These are phyloP conservation scores for Candida sakaeoensis DNA, from an alignment of 805 yeast genomes.

Conservation along the genomic window DNA sequence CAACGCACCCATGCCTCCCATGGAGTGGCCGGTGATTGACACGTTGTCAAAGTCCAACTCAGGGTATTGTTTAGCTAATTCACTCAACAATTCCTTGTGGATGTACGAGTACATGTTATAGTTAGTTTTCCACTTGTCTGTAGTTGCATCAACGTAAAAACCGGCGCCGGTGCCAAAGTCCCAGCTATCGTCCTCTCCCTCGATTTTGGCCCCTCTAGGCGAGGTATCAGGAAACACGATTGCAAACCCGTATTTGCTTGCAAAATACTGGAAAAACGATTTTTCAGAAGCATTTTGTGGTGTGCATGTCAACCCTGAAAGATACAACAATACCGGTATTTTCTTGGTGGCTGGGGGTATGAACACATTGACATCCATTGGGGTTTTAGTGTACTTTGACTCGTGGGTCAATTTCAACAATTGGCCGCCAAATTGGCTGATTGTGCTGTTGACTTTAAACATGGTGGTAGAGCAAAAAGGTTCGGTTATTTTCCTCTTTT, in stretches of 20 bases:
- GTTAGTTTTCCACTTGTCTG: conserved; percentile 64
- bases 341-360: conserved; percentile 53
- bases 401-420: conserved; percentile 72
- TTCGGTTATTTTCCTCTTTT: too few relatives aligned
- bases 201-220: conserved; percentile 77
- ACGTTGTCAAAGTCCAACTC: conserved; percentile 61
- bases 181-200: conserved; percentile 80
- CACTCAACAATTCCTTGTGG: conserved; percentile 63
- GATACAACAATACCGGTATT: conserved; percentile 72
- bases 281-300: conserved; percentile 93
- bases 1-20: conserved; percentile 97
- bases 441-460: conserved; percentile 50
- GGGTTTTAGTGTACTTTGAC: conserved; percentile 59
- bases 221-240: conserved; percentile 95
- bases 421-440: conserved; percentile 69
- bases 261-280: conserved; percentile 81
- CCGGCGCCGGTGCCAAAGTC: conserved; percentile 97
- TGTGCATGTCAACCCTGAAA: conserved; percentile 90
- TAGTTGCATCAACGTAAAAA: conserved; percentile 82
- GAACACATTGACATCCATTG: conserved; percentile 82
- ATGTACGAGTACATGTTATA: conserved; percentile 88
- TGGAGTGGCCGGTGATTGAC: conserved; percentile 92
- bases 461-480: conserved; percentile 29
- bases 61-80: conserved; percentile 39
- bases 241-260: conserved; percentile 79